phyloP scores from a whole-genome alignment of 495 filamentous ascomycete genomes.

The Penicillium diatomitis region DNA sequence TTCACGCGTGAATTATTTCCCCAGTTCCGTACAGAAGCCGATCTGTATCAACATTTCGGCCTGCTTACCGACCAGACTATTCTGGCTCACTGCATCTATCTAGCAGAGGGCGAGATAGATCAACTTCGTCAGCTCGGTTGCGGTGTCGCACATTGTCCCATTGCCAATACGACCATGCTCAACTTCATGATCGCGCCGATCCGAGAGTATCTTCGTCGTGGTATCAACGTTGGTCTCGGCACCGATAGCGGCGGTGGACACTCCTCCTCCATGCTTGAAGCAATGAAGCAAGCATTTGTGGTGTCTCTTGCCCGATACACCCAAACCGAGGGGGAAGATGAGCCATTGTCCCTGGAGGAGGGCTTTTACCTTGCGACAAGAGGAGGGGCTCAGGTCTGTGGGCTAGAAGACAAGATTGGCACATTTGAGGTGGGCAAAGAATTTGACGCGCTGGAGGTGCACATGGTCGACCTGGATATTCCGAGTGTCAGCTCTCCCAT shows the following conservation, averaged over 20 bases:
- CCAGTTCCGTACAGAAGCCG: constrained; percentile 40
- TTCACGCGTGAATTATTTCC: constrained; percentile 46
- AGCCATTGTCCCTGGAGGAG: constrained; percentile 41
- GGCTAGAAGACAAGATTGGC: constrained; percentile 46
- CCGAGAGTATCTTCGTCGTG: constrained; percentile 44
- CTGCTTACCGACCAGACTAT: constrained; percentile 47
- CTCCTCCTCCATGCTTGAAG: constrained; percentile 48
- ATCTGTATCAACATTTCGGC: constrained; percentile 45
- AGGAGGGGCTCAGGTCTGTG: constrained; percentile 53
- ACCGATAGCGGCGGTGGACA: constrained; percentile 62
- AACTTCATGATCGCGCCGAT: constrained; percentile 54
- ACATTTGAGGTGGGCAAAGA: constrained; percentile 51
- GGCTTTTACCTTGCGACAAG: constrained; percentile 54
- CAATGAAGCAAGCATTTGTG: constrained; percentile 52
- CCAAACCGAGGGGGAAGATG: constrained; percentile 36
- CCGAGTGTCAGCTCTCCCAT: constrained; percentile 42
- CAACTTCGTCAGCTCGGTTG: constrained; percentile 38
- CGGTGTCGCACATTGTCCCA: constrained; percentile 55
- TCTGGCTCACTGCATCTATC: constrained; percentile 55
- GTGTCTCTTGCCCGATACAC: constrained; percentile 47
- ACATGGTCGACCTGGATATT: constrained; percentile 19
- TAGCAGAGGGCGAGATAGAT: constrained; percentile 44
- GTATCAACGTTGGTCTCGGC: constrained; percentile 56
- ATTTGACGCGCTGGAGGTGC: constrained; percentile 55
- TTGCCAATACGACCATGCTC: constrained; percentile 54